Percentiles rank a stretch among this genome's conserved stretches.
These are phyloP conservation scores for Cruciata laevipes DNA, from an alignment of 257 asterid species.

Conservation along the genomic window DNA sequence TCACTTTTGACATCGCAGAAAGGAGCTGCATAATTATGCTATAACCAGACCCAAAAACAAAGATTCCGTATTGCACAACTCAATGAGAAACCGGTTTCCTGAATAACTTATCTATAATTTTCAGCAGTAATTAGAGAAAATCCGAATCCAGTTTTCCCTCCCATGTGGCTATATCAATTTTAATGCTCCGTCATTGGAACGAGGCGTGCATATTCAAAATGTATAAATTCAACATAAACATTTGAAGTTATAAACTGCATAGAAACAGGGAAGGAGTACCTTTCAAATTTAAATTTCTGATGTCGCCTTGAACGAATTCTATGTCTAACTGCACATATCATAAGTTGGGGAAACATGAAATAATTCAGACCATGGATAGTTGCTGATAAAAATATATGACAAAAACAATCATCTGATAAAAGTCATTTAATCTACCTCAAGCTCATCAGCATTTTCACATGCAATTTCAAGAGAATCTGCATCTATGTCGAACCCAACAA, in stretches of 20 bases:
- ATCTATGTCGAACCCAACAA: conserved; percentile 75
- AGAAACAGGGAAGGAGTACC: conserved; percentile 33
- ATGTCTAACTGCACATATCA: conserved; percentile 53
- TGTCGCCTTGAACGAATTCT: conserved; percentile 69
- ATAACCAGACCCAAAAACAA: not conserved
- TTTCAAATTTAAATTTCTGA: conserved; percentile 50
- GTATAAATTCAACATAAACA: not conserved
- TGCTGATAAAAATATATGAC: not conserved
- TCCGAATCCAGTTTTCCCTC: not conserved
- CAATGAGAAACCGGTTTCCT: not conserved
- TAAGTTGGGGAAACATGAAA: conserved; percentile 7
- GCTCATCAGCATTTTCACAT: conserved; percentile 63
- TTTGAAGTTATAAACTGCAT: not conserved
- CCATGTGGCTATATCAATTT: not conserved
- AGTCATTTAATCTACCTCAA: conserved; percentile 41
- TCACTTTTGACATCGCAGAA: not conserved
- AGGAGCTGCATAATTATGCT: not conserved
- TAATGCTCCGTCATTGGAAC: not conserved
- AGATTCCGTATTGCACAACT: not conserved
- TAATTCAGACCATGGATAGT: not conserved
- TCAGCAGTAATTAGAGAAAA: not conserved
- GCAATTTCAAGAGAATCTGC: conserved; percentile 87
- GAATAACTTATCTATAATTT: not conserved
- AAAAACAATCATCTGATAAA: conserved; percentile 1
- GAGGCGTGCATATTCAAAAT: not conserved